phyloP scores from a whole-genome alignment of 768 basidiomycete species.

The Trametes cingulata region DNA sequence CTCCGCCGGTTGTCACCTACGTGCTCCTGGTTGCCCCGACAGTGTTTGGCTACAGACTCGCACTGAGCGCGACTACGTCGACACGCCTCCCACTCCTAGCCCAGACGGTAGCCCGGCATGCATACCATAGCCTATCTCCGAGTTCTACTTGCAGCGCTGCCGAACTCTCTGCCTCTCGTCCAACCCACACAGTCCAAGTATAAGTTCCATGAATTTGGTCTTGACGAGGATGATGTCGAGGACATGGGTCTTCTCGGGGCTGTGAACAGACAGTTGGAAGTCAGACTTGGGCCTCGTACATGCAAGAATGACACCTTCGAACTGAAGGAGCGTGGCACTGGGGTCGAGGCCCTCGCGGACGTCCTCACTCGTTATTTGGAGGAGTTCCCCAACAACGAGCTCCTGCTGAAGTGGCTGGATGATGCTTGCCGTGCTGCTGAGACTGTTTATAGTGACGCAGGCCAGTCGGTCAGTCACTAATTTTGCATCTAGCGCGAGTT shows the following conservation, averaged over 20 bases:
- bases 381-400: not conserved
- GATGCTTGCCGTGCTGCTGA: constrained; percentile 4
- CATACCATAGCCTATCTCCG: no score
- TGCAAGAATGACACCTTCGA: not conserved
- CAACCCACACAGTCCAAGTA: not conserved
- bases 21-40: no score
- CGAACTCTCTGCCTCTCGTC: not conserved
- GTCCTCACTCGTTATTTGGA: not conserved
- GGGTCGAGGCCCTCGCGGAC: not conserved
- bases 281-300: not conserved
- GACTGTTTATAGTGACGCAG: not conserved
- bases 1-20: no score
- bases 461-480: not conserved
- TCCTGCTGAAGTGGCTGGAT: not conserved
- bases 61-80: no score
- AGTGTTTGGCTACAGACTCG: no score
- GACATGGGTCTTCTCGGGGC: not conserved
- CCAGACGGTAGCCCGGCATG: no score
- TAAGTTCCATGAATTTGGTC: not conserved
- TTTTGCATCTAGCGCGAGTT: no score
- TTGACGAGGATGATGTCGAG: not conserved
- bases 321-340: not conserved
- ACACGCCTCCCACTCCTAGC: no score
- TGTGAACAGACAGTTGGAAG: not conserved
- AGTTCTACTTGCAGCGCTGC: not conserved